phyloP scores from a whole-genome alignment of 768 basidiomycete species.

The Chlorophyllum brunneum region DNA sequence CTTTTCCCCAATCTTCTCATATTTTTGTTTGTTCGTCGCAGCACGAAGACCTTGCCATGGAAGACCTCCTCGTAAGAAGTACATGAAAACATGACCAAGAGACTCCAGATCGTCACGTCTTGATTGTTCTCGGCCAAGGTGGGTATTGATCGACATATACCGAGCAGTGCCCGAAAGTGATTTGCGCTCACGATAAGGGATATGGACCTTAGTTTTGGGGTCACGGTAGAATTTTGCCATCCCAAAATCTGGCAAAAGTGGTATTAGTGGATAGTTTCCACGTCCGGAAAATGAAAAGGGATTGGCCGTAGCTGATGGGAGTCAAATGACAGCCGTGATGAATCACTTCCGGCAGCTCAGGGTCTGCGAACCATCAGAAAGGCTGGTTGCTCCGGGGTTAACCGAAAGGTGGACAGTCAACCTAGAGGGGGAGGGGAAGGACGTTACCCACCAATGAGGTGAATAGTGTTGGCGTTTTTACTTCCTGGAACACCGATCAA shows the following conservation, averaged over 20 bases:
- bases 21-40: slow-evolving; percentile 99
- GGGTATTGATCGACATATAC: slow-evolving; percentile 99
- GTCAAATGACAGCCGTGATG: slow-evolving; percentile 10
- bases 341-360: slow-evolving; percentile 2
- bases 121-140: slow-evolving; percentile 92
- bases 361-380: not conserved
- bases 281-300: not conserved
- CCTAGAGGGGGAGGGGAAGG: slow-evolving; percentile 3
- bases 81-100: slow-evolving; percentile 99
- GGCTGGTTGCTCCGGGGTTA: slow-evolving; percentile 3
- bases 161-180: slow-evolving; percentile 94
- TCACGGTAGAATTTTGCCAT: slow-evolving; percentile 99
- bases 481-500: slow-evolving; percentile 91
- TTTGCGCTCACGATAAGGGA: slow-evolving; percentile 99
- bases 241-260: slow-evolving; percentile 71
- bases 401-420: not conserved
- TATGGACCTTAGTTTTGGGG: slow-evolving; percentile 95
- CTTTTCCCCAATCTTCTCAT: slow-evolving; percentile 99
- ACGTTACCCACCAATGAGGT: slow-evolving; percentile 74
- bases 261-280: slow-evolving; percentile 12
- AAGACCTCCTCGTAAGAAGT: slow-evolving; percentile 92
- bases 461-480: slow-evolving; percentile 84
- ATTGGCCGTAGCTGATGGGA: slow-evolving; percentile 10
- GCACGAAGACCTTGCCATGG: slow-evolving; percentile 98
- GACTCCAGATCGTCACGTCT: slow-evolving; percentile 96